phyloP scores from a whole-genome alignment of 2,329 filamentous ascomycete species.

The Triangularia setosa region DNA sequence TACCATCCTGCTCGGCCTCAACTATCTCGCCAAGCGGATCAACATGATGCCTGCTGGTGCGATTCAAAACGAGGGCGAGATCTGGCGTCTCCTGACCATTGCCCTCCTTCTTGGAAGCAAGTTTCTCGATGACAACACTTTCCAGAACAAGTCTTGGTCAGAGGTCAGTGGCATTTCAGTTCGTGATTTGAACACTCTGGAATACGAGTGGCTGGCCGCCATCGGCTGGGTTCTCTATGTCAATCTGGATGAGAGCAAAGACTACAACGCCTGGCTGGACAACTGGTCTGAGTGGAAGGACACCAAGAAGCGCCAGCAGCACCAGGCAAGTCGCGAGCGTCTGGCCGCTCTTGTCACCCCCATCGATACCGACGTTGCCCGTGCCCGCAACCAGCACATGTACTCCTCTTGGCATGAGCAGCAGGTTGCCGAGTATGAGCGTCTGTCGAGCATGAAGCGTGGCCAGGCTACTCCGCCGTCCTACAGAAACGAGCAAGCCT shows the following conservation, averaged over 20 bases:
- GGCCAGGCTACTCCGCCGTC: constrained; percentile 28
- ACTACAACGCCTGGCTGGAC: constrained; percentile 59
- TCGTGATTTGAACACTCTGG: constrained; percentile 75
- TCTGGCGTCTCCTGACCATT: constrained; percentile 85
- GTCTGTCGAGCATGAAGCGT: constrained; percentile 40
- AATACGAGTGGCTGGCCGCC: constrained; percentile 80
- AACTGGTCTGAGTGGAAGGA: constrained; percentile 58
- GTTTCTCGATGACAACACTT: constrained; percentile 94
- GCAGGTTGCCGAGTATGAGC: constrained; percentile 53
- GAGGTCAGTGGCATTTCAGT: constrained; percentile 90
- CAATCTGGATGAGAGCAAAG: constrained; percentile 73
- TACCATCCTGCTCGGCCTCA: constrained; percentile 85
- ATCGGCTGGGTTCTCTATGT: constrained; percentile 85
- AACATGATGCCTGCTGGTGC: constrained; percentile 60
- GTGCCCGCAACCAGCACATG: constrained; percentile 34
- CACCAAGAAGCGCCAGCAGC: constrained; percentile 51
- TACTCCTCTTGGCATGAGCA: constrained; percentile 49
- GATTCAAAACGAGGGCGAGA: constrained; percentile 62
- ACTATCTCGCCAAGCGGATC: constrained; percentile 81
- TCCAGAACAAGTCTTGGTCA: constrained; percentile 95
- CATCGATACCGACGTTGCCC: constrained; percentile 40
- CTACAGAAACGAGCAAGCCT: constrained; percentile 46
- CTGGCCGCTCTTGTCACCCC: constrained; percentile 46
- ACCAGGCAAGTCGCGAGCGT: constrained; percentile 47
- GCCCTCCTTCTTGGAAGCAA: constrained; percentile 86